Evolutionary conservation across 1,284 basidiomycete species (phyloP), one percentile per base, ranked within the genome.

Genomic region (Stereum hirsutum): DNA sequence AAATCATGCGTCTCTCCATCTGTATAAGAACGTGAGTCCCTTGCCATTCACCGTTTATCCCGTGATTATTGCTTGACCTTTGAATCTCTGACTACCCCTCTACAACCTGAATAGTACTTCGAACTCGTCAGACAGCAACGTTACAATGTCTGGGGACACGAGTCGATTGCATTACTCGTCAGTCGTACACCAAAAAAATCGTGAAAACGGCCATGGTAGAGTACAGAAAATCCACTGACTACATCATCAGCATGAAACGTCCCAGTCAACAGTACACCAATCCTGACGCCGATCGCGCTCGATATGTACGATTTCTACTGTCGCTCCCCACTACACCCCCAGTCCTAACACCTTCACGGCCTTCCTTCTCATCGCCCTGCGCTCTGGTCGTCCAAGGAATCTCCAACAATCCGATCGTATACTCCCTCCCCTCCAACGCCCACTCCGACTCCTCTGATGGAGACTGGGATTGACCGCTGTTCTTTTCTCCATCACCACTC

Each of bases 331-430:
- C n/a, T n/a, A 26, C 15, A 36, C 17, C 19, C 30, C 10, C 23
- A 8, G 12, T 19, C 36, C 20, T 24, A 30, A 17, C 31, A 12
- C 14, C 2, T 17, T 15, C 24, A n/a, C n/a, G n/a, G n/a, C n/a
- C n/a, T n/a, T n/a, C n/a, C 28, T 30, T 30, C 8, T 8, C 26
- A 40, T 19, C 17, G 5, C 20, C n/a, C 32, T 17, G 39, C 7
- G 36, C 27, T 20, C 40, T 40, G 14, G 24, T 25, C 14, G 25
- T 24, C 57, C 57, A 58, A 8, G 54, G 50, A 15, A 53, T 24
- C n/a, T 53, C 44, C n/a, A 48, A 36, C 6, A 52, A 42, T 2
- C 57, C 58, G 19, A 60, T 44, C 20, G 49, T 44, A 25, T 54
- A 53, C 40, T 56, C 55, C 14, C n/a, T n/a, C n/a, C n/a, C n/a